Conservation (phyloP, 2,329 filamentous ascomycete genomes). For the Ophiocordyceps sinensis region DNA sequence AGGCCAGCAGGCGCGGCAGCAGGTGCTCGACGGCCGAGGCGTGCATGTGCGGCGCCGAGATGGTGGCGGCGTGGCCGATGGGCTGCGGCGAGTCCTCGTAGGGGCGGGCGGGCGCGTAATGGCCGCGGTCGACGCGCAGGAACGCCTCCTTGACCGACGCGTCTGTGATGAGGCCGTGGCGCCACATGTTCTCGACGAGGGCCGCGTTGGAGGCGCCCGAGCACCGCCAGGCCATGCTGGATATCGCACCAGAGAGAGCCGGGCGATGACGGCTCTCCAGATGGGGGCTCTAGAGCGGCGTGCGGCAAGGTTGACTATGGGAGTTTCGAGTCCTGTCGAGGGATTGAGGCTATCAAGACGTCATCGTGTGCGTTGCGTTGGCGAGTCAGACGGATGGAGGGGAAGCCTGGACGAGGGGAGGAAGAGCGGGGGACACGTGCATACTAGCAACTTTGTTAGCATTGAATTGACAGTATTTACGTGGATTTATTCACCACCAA, state of each 20-base stretch:
- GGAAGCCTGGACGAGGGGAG: too few relatives aligned
- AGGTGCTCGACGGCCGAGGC: constrained; percentile 37
- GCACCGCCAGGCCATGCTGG: constrained; percentile 78
- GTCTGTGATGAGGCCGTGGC: constrained; percentile 58
- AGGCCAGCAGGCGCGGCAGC: constrained; percentile 24
- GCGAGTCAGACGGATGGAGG: too few relatives aligned
- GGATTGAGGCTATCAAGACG: too few relatives aligned
- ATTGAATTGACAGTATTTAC: too few relatives aligned
- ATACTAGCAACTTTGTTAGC: too few relatives aligned
- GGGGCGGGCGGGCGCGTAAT: constrained; percentile 59
- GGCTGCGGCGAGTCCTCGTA: constrained; percentile 48
- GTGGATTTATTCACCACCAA: too few relatives aligned
- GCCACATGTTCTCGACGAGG: constrained; percentile 65
- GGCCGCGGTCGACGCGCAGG: constrained; percentile 71
- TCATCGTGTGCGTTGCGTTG: too few relatives aligned
- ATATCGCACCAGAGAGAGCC: neutral
- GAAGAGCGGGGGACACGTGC: too few relatives aligned
- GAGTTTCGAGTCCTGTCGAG: too few relatives aligned
- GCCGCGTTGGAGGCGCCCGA: constrained; percentile 60
- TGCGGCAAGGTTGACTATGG: too few relatives aligned
- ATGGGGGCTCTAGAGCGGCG: too few relatives aligned
- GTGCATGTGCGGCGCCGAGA: constrained; percentile 48
- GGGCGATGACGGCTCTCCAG: too few relatives aligned
- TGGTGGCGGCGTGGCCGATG: constrained; percentile 41
- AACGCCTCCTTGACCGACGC: constrained; percentile 66